Evolutionary conservation across 2,329 filamentous ascomycete species (phyloP).

Genomic region (Alternaria dauci): DNA sequence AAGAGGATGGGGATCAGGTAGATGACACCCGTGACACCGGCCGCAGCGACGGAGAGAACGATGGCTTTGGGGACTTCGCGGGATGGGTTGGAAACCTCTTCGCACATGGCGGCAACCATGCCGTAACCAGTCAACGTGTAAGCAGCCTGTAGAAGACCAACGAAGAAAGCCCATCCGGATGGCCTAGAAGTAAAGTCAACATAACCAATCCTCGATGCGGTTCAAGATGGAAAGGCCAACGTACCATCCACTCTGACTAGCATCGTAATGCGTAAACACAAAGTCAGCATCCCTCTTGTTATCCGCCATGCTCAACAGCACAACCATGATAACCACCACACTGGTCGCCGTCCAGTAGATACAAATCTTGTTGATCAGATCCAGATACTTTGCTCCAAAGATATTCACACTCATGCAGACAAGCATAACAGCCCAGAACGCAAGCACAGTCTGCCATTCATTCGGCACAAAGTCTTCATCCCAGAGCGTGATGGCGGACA

Average conservation of each 20-base stretch:
- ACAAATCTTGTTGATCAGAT: constrained; percentile 75
- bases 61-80: constrained; percentile 76
- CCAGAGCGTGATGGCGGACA: constrained; percentile 74
- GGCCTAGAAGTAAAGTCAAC: constrained; percentile 54
- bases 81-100: constrained; percentile 74
- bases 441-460: constrained; percentile 73
- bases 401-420: constrained; percentile 71
- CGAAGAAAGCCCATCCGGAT: constrained; percentile 75
- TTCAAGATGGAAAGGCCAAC: constrained; percentile 15
- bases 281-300: constrained; percentile 66
- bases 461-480: constrained; percentile 73
- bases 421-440: constrained; percentile 76
- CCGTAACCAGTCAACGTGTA: constrained; percentile 72
- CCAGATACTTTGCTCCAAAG: constrained; percentile 68
- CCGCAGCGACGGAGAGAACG: constrained; percentile 72
- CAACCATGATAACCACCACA: constrained; percentile 73
- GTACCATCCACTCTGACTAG: constrained; percentile 69
- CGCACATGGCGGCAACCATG: constrained; percentile 76
- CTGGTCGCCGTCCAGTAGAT: constrained; percentile 75
- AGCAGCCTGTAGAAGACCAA: constrained; percentile 71
- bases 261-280: constrained; percentile 74
- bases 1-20: constrained; percentile 80
- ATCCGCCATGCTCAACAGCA: constrained; percentile 68
- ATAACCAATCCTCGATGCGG: background rate
- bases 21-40: constrained; percentile 69